Evolutionary conservation across 2,329 filamentous ascomycete species (phyloP).

Genomic region (Eutypa lata): DNA sequence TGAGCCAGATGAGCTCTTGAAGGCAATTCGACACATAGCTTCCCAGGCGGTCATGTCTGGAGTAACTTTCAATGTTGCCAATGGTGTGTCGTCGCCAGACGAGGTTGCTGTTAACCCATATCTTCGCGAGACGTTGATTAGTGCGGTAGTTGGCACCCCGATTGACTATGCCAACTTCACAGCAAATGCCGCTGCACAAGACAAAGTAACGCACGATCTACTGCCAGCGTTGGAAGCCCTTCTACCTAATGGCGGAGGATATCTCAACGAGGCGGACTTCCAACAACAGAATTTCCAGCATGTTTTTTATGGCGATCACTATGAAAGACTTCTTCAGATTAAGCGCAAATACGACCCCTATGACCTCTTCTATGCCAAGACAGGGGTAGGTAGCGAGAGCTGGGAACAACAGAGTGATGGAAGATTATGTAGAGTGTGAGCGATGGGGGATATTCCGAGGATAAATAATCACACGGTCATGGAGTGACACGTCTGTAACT

Average conservation of each 20-base stretch:
- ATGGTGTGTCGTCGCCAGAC: neutral
- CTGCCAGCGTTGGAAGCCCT: neutral
- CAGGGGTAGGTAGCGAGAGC: slow-evolving; percentile 3
- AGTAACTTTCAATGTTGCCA: slow-evolving; percentile 1
- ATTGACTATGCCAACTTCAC: neutral
- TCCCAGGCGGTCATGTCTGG: slow-evolving; percentile 4
- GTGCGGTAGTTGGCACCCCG: slow-evolving; percentile 43
- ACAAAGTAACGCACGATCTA: neutral
- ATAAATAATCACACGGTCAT: too few species aligned
- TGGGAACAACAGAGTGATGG: neutral
- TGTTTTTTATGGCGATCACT: slow-evolving; percentile 2
- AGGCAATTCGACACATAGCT: slow-evolving; percentile 8
- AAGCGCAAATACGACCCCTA: slow-evolving; percentile 6
- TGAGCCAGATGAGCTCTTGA: slow-evolving; percentile 5
- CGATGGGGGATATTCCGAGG: too few species aligned
- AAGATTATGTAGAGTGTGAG: neutral
- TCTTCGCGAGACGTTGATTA: slow-evolving; percentile 48
- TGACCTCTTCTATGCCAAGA: slow-evolving; percentile 1
- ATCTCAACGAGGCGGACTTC: slow-evolving; percentile 5
- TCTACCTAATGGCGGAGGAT: neutral
- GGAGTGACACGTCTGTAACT: too few species aligned
- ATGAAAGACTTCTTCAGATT: neutral
- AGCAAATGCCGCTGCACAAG: neutral
- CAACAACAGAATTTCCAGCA: neutral
- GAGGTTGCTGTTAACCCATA: slow-evolving; percentile 7